Conservation (phyloP, 2,329 filamentous ascomycete genomes). For the Penicillium glabrum region DNA sequence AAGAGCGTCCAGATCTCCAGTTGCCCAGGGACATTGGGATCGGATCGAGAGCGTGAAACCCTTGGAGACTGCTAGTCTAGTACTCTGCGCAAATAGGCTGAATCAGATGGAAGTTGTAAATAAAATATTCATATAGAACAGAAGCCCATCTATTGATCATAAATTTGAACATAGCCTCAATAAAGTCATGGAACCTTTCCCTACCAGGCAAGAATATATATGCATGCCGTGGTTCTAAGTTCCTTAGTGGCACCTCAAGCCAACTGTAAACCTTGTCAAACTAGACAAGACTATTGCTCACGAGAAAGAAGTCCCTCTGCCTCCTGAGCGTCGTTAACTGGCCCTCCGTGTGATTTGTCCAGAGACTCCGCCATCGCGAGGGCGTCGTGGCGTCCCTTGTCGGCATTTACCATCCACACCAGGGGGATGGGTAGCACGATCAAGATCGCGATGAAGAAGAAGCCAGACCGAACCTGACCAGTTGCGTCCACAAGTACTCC, state of each 20-base stretch:
- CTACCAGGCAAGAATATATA: background rate
- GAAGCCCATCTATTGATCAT: background rate
- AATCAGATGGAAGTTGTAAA: background rate
- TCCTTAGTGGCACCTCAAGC: background rate
- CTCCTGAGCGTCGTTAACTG: constrained; percentile 21
- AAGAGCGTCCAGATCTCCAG: too few species aligned
- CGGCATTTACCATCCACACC: constrained; percentile 66
- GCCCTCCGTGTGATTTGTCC: constrained; percentile 15
- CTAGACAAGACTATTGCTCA: constrained; percentile 1
- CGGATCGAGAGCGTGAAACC: too few species aligned
- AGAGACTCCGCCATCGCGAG: constrained; percentile 32
- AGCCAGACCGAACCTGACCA: constrained; percentile 74
- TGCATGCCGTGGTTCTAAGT: background rate
- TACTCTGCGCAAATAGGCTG: too few species aligned
- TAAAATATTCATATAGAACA: background rate
- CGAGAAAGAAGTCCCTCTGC: constrained; percentile 29
- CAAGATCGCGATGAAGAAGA: constrained; percentile 83
- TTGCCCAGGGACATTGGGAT: too few species aligned
- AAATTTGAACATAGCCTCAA: background rate
- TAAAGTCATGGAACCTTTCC: background rate
- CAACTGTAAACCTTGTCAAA: background rate
- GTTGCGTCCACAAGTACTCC: constrained; percentile 80
- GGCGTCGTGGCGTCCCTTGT: constrained; percentile 35
- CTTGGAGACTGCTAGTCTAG: too few species aligned
- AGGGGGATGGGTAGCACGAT: constrained; percentile 78